Evolutionary conservation across 2,329 filamentous ascomycete species (phyloP), one percentile per base, ranked within the genome.

Genomic region (Alternaria triticimaculans): DNA sequence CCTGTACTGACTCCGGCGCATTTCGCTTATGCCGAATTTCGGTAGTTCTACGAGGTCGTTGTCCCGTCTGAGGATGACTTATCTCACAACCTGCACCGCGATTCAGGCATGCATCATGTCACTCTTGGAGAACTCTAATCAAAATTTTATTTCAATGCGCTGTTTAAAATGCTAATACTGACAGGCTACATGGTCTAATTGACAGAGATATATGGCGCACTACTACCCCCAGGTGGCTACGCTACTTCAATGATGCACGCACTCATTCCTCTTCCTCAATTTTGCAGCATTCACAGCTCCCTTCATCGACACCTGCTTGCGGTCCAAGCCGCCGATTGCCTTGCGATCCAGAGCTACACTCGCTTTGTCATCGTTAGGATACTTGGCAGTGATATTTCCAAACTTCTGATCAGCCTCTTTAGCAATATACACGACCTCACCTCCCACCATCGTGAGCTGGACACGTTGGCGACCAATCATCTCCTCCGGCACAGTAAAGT

Each of bases 1-100:
- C 72, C 76, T 18, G 82, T 80, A 37, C 68, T 82, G 8, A 70
- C 66, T 4, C 82, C 82, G 1, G 82, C 82, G 1, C 81, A 84
- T 55, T 84, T 84, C 65, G 62, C 53, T 10, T 68, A 69, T 33
- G 67, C 68, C 7, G 25, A 62, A n/a, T 69, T 72, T 51, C 45
- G 54, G 15, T 59, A 64, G 21, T 4, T 5, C 8, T 10, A 18
- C 15, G 5, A 18, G 28, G 10, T 12, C 14, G 12, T 25, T 14
- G 28, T 11, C n/a, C 9, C 9, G 37, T 41, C 15, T 41, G n/a
- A 41, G 37, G n/a, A 41, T 41, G 37, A 11, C 15, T 41, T 18
- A 41, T 18, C 15, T 5, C 9, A 41, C 37, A 6, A 18, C 37
- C n/a, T 18, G 2, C 37, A 41, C n/a, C 37, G 37, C 37, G 2